These are phyloP conservation scores for Trypanosoma boissoni DNA, from an alignment of 208 protist genomes.

Conservation along the genomic window DNA sequence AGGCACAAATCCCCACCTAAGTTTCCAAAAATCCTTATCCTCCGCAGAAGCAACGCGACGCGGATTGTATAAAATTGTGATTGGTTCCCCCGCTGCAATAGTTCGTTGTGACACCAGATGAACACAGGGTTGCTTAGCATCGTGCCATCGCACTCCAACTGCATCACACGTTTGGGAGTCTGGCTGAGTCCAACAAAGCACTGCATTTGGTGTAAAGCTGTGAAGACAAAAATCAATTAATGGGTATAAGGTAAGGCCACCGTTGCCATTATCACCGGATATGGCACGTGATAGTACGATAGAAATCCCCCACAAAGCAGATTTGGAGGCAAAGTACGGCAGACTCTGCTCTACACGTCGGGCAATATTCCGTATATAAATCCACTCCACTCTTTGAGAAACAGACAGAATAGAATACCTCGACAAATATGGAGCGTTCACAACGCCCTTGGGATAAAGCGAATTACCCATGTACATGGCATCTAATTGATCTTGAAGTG, in stretches of 20 bases:
- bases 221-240: constrained; percentile 84
- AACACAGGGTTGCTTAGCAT: constrained; percentile 32
- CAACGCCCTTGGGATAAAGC: constrained; percentile 44
- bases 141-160: constrained; percentile 35
- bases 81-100: constrained; percentile 39
- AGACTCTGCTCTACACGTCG: constrained; percentile 75
- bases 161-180: background rate
- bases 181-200: constrained; percentile 4
- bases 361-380: constrained; percentile 42
- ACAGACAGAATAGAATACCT: constrained; percentile 38
- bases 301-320: constrained; percentile 70
- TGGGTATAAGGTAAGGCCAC: constrained; percentile 60
- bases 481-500: constrained; percentile 48
- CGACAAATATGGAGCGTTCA: constrained; percentile 72
- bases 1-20: constrained; percentile 79
- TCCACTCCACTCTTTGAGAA: constrained; percentile 62
- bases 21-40: constrained; percentile 74
- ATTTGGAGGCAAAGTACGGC: constrained; percentile 79
- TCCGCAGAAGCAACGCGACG: constrained; percentile 36
- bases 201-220: constrained; percentile 57
- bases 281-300: constrained; percentile 72
- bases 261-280: constrained; percentile 45
- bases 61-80: constrained; percentile 62
- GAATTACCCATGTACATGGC: constrained; percentile 78
- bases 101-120: constrained; percentile 48